Conservation (phyloP, 345 rosid genomes). For the Brassica napus region DNA sequence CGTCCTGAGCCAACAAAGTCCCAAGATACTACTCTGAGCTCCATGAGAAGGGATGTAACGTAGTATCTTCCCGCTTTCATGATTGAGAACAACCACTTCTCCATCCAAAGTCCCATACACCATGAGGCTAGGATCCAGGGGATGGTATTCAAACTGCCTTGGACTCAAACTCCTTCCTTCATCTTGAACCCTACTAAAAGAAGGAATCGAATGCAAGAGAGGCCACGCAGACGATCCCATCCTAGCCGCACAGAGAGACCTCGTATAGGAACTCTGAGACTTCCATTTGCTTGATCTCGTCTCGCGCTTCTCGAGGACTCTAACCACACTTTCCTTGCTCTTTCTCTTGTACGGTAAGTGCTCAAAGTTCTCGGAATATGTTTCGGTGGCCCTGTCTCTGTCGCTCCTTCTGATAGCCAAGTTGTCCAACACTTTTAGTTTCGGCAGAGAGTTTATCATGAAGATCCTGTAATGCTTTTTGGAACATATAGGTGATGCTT, state of each 20-base stretch:
- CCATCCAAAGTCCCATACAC: conserved; percentile 95
- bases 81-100: conserved; percentile 87
- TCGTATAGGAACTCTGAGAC: conserved; percentile 58
- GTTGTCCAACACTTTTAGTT: conserved; percentile 73
- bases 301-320: conserved; percentile 74
- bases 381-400: conserved; percentile 60
- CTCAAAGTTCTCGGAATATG: conserved; percentile 68
- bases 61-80: conserved; percentile 76
- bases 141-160: conserved; percentile 97
- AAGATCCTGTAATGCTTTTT: conserved; percentile 84
- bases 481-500: conserved; percentile 86
- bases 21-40: conserved; percentile 77
- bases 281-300: conserved; percentile 53
- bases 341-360: conserved; percentile 70
- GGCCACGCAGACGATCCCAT: conserved; percentile 88
- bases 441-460: conserved; percentile 78
- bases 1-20: conserved; percentile 94
- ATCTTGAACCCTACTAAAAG: conserved; percentile 40
- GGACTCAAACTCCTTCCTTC: conserved; percentile 63
- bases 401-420: conserved; percentile 67
- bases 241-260: conserved; percentile 90
- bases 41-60: conserved; percentile 72
- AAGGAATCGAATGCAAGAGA: conserved; percentile 62
- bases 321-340: conserved; percentile 67
- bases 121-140: conserved; percentile 69